A percentile compares a stretch with the other conserved stretches of the same genome.
These are phyloP conservation scores for Pulveroboletus sp. DNA, from an alignment of 768 basidiomycete genomes.

Conservation along the genomic window DNA sequence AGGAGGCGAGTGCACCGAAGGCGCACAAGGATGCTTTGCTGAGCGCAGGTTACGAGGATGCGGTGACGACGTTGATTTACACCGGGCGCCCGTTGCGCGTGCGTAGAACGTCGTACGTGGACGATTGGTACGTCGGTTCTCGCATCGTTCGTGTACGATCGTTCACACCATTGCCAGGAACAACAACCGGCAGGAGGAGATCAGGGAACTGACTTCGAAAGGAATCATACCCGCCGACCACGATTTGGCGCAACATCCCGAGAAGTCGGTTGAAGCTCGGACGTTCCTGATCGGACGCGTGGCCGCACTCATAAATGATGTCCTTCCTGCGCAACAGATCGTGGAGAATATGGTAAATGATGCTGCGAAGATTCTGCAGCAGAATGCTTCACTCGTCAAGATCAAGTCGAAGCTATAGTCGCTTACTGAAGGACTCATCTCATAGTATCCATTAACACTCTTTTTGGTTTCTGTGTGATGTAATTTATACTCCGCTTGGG, in stretches of 20 bases:
- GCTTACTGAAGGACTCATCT: background rate
- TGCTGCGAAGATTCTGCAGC: constrained; percentile 46
- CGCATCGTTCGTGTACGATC: background rate
- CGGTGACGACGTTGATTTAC: constrained; percentile 80
- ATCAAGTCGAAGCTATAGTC: constrained; percentile 49
- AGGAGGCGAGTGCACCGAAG: constrained; percentile 78
- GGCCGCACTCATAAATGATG: constrained; percentile 65
- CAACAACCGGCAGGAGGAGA: constrained; percentile 72
- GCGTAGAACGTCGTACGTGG: constrained; percentile 77
- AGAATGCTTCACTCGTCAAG: constrained; percentile 36
- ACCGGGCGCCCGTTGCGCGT: constrained; percentile 89
- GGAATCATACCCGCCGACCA: constrained; percentile 75
- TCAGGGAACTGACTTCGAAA: constrained; percentile 74
- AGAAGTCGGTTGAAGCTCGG: constrained; percentile 62
- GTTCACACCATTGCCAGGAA: constrained; percentile 47
- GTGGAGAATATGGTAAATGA: constrained; percentile 74
- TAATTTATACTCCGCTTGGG: too few relatives aligned
- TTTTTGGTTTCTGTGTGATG: background rate
- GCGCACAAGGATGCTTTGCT: constrained; percentile 78
- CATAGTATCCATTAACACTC: too few relatives aligned
- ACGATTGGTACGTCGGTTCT: constrained; percentile 60
- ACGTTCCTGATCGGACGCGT: constrained; percentile 86
- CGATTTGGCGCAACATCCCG: constrained; percentile 77
- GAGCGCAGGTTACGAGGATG: constrained; percentile 72
- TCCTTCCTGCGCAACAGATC: constrained; percentile 80